Evolutionary conservation across 495 filamentous ascomycete genomes (phyloP).

Genomic region (Aspergillus kassunensis): DNA sequence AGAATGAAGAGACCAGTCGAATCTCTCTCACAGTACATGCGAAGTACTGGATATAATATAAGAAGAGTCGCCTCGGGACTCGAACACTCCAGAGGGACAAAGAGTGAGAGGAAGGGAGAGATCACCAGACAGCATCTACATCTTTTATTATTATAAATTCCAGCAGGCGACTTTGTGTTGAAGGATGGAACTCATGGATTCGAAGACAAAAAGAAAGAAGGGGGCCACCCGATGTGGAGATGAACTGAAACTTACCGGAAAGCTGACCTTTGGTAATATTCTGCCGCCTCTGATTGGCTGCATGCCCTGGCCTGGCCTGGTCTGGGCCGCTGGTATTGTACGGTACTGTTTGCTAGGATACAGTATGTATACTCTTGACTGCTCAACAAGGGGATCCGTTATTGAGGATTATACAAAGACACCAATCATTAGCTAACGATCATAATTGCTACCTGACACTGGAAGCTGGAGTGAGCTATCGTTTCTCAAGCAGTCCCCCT

Average conservation of each 20-base stretch:
- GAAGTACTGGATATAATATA: background rate
- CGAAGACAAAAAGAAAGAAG: background rate
- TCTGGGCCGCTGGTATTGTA: background rate
- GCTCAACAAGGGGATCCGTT: too few species aligned
- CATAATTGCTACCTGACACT: too few species aligned
- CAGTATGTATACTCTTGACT: too few species aligned
- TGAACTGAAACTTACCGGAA: background rate
- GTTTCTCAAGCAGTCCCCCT: background rate
- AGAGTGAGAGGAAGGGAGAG: slow-evolving; percentile 4
- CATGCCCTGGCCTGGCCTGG: slow-evolving; percentile 5
- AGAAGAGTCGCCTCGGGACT: background rate
- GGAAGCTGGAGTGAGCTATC: background rate
- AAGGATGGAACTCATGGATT: background rate
- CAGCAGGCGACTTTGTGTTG: background rate
- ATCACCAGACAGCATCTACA: background rate
- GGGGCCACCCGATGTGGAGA: slow-evolving; percentile 13
- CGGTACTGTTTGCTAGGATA: background rate
- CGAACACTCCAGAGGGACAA: background rate
- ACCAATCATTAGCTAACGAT: too few species aligned
- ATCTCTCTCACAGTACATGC: slow-evolving; percentile 3
- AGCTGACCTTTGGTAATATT: background rate
- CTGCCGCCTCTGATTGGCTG: background rate
- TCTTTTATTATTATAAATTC: slow-evolving; percentile 1
- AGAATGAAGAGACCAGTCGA: slow-evolving; percentile 8
- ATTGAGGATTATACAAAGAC: too few species aligned